phyloP scores from a whole-genome alignment of 441 rosid species.

The Jatropha multifida region DNA sequence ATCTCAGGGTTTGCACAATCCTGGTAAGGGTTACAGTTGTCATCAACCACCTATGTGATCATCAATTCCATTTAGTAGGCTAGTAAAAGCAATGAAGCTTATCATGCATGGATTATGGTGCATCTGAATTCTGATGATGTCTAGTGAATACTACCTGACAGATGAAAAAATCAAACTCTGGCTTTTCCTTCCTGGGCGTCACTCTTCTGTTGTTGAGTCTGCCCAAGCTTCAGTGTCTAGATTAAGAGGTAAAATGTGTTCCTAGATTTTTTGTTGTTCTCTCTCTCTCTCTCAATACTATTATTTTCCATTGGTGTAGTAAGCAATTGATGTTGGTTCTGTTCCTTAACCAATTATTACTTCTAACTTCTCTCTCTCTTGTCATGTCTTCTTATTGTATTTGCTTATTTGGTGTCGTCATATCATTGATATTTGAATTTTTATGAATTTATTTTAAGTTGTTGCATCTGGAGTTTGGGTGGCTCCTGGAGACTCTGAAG shows the following conservation, averaged over 20 bases:
- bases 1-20: conserved; percentile 97
- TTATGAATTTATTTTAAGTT: conserved; percentile 42
- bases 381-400: neutral
- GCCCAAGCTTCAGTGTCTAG: conserved; percentile 87
- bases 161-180: conserved; percentile 99
- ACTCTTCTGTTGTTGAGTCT: conserved; percentile 63
- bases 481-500: conserved; percentile 99
- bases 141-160: conserved; percentile 29
- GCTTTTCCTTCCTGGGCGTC: conserved; percentile 95
- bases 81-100: conserved; percentile 3
- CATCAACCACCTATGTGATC: neutral
- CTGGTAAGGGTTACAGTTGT: conserved; percentile 53
- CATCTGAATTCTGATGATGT: neutral
- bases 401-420: conserved; percentile 12
- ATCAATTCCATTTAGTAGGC: conserved; percentile 15
- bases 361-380: neutral
- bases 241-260: conserved; percentile 67
- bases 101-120: neutral
- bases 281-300: neutral
- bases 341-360: conserved; percentile 10
- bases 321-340: conserved; percentile 5
- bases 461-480: conserved; percentile 97
- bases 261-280: neutral
- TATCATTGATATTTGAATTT: conserved; percentile 6
- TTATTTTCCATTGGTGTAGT: neutral